phyloP scores from a whole-genome alignment of 768 basidiomycete genomes.

The Daedaleopsis nitida region DNA sequence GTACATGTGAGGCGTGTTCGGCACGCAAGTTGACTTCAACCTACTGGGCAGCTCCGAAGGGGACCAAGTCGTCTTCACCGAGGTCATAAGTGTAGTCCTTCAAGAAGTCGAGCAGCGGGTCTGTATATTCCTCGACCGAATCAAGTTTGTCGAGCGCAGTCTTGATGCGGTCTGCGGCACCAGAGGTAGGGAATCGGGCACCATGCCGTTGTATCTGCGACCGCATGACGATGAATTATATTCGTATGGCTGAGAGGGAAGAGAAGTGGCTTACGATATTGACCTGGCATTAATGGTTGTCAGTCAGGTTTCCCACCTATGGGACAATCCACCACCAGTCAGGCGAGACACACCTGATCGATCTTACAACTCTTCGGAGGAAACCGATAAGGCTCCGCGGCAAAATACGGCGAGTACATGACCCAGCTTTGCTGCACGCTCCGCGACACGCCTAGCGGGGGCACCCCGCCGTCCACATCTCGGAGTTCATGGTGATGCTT shows the following conservation, averaged over 20 bases:
- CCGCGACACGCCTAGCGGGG: conserved; percentile 15
- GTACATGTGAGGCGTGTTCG: not conserved
- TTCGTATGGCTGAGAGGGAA: not conserved
- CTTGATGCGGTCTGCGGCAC: conserved; percentile 45
- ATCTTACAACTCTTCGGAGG: conserved; percentile 50
- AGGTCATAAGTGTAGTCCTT: conserved; percentile 59
- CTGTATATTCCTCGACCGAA: conserved; percentile 43
- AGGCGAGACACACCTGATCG: conserved; percentile 24
- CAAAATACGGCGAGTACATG: conserved; percentile 61
- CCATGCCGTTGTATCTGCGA: conserved; percentile 78
- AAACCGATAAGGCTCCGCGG: conserved; percentile 45
- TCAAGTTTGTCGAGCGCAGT: conserved; percentile 55
- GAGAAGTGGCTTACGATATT: conserved; percentile 49
- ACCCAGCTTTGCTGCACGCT: conserved; percentile 46
- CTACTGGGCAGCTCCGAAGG: conserved; percentile 67
- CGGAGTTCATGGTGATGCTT: not conserved
- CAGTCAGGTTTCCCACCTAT: not conserved
- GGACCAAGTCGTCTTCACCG: conserved; percentile 57
- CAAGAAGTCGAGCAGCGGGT: conserved; percentile 56
- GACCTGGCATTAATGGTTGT: conserved; percentile 41
- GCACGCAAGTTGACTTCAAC: conserved; percentile 23
- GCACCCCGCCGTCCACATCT: not conserved
- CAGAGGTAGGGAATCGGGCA: conserved; percentile 69
- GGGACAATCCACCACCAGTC: not conserved
- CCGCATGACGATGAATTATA: not conserved